phyloP scores from a whole-genome alignment of 352 stramenopile genomes.

The Globisporangium iwayamae region DNA sequence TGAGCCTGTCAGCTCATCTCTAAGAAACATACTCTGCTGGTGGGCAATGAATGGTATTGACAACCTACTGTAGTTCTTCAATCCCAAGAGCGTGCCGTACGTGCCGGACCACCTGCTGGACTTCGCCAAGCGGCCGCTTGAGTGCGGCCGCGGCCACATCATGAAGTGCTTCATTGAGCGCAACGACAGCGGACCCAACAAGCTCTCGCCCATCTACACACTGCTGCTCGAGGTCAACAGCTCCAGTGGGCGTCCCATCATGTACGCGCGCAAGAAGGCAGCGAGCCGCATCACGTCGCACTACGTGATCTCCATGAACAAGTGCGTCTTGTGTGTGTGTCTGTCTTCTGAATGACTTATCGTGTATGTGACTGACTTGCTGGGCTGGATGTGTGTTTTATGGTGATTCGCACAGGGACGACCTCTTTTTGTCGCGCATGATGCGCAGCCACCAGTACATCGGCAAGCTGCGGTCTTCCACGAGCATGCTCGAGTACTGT shows the following conservation, averaged over 20 bases:
- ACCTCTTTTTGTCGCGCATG: constrained; percentile 73
- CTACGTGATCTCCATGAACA: constrained; percentile 86
- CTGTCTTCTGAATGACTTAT: neutral
- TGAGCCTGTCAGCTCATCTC: neutral
- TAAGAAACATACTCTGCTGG: neutral
- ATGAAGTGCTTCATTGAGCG: constrained; percentile 89
- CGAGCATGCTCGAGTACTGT: constrained; percentile 79
- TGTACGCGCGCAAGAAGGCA: constrained; percentile 81
- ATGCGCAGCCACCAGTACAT: constrained; percentile 86
- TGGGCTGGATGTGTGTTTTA: neutral
- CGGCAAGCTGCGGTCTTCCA: constrained; percentile 80
- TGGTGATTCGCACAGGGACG: constrained; percentile 34
- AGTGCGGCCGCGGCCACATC: constrained; percentile 73
- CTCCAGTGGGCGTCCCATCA: constrained; percentile 75
- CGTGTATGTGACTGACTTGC: neutral
- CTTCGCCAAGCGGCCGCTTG: constrained; percentile 75
- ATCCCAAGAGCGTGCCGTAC: constrained; percentile 78
- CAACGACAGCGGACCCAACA: constrained; percentile 74
- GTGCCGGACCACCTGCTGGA: constrained; percentile 77
- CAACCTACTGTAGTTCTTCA: constrained; percentile 55
- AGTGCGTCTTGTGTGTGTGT: constrained; percentile 21
- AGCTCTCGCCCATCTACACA: constrained; percentile 80
- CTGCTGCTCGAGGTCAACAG: constrained; percentile 83
- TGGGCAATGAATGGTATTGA: neutral
- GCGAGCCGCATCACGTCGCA: constrained; percentile 76